Evolutionary conservation across 495 filamentous ascomycete genomes (phyloP), one percentile per base, ranked within the genome.

Genomic region (Sporormia fimetaria): DNA sequence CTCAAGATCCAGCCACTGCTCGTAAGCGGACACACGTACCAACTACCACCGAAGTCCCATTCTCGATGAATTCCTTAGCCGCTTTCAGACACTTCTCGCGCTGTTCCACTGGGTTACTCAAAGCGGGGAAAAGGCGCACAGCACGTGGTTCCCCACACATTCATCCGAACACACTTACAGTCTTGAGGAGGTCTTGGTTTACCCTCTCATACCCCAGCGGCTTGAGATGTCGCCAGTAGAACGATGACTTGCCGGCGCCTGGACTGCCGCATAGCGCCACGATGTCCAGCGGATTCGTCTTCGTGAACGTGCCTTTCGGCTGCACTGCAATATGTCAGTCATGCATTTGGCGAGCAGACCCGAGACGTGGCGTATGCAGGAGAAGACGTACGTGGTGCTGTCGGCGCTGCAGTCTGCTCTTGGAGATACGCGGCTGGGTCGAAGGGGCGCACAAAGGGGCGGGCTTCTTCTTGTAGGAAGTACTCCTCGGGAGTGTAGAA

Each of bases 401-500:
- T 52, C 24, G 57, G 49, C 21, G 40, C 51, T 38, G 47, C 28
- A 49, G 41, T 37, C 25, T 41, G 41, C 20, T 45, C 21, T 21
- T 44, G 49, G 28, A 79, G 43, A 46, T 76, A 81, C 4, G 46
- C 44, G 7, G 59, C 47, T 18, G 78, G 74, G 40, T 94, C 75
- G 46, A 95, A 94, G 0, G 73, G 64, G 28, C 79, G 66, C 3
- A 58, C 57, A 47, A 81, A 83, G 2, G 76, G 68, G 36, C 74
- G 65, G 0, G 78, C 67, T 14, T 66, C 45, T 42, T 81, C 69
- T 1, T 69, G 67, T 11, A 90, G 68, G 54, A 94, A 96, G 64
- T 79, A 92, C 54, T 94, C 87, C 51, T 96, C 92, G 0, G 90
- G 88, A 0, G 86, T 93, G 37, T 76, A 63, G 58, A 87, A 99